A percentile compares a stretch with the other conserved stretches of the same genome.
phyloP scores from a whole-genome alignment of 495 filamentous ascomycete genomes.

The Aspergillus panamensis region DNA sequence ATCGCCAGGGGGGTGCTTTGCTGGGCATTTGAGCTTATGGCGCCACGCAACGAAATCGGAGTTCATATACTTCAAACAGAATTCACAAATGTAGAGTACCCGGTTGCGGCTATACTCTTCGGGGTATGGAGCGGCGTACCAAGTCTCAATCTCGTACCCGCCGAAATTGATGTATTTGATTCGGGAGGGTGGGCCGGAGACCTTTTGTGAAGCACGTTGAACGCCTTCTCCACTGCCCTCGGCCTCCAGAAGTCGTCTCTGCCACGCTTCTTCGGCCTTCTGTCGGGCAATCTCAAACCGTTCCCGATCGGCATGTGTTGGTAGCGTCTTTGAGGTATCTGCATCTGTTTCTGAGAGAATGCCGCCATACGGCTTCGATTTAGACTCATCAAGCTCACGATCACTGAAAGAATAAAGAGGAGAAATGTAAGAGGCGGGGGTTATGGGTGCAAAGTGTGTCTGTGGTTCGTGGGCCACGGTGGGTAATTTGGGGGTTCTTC shows the following conservation, averaged over 20 bases:
- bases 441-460: conserved; percentile 45
- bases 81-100: conserved; percentile 96
- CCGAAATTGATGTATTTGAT: conserved; percentile 99
- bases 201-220: conserved; percentile 57
- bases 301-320: conserved; percentile 70
- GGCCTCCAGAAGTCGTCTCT: conserved; percentile 52
- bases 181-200: conserved; percentile 83
- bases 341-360: conserved; percentile 86
- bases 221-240: conserved; percentile 47
- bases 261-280: conserved; percentile 89
- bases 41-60: conserved; percentile 97
- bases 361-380: conserved; percentile 93
- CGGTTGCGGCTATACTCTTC: conserved; percentile 96
- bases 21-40: conserved; percentile 95
- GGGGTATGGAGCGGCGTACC: conserved; percentile 98
- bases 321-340: conserved; percentile 84
- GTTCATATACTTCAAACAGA: conserved; percentile 99
- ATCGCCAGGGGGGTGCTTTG: conserved; percentile 93
- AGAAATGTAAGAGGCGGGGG: conserved; percentile 55
- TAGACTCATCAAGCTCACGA: conserved; percentile 80
- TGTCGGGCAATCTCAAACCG: conserved; percentile 84
- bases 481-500: conserved; percentile 37
- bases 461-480: conserved; percentile 34
- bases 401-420: conserved; percentile 84
- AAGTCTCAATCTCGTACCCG: conserved; percentile 95